Conservation (phyloP, 768 basidiomycete species). For the Cubamyces lactineus region DNA sequence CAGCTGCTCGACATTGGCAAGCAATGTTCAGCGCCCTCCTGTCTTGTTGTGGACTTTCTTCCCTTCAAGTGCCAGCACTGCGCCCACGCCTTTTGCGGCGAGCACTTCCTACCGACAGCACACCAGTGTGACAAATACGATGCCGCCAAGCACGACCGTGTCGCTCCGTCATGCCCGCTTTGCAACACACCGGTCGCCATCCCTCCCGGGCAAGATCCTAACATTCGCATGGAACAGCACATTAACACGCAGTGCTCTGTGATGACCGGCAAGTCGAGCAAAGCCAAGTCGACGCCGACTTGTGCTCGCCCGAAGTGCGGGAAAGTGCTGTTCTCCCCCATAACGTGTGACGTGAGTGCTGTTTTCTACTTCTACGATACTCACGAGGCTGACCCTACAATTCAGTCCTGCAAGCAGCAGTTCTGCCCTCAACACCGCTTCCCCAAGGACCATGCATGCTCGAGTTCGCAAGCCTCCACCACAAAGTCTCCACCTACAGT, state of each 20-base stretch:
- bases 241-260: constrained; percentile 67
- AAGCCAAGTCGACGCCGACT: constrained; percentile 47
- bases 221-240: constrained; percentile 79
- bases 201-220: constrained; percentile 79
- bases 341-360: constrained; percentile 68
- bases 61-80: constrained; percentile 90
- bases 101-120: constrained; percentile 72
- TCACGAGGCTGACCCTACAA: background rate
- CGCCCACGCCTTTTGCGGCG: constrained; percentile 67
- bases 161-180: constrained; percentile 80
- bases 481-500: constrained; percentile 26
- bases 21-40: constrained; percentile 69
- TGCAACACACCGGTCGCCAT: constrained; percentile 78
- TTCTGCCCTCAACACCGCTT: constrained; percentile 84
- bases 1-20: constrained; percentile 69
- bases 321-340: constrained; percentile 75
- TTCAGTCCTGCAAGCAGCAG: constrained; percentile 68
- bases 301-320: constrained; percentile 68
- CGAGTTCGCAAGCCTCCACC: constrained; percentile 22
- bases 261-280: constrained; percentile 63
- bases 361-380: background rate
- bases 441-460: constrained; percentile 70
- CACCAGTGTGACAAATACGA: constrained; percentile 76
- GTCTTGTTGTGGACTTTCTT: constrained; percentile 78
- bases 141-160: constrained; percentile 67